Percentiles rank a stretch among this genome's conserved stretches.
Evolutionary conservation across 768 basidiomycete genomes (phyloP).

Genomic region (Suillus subaureus): DNA sequence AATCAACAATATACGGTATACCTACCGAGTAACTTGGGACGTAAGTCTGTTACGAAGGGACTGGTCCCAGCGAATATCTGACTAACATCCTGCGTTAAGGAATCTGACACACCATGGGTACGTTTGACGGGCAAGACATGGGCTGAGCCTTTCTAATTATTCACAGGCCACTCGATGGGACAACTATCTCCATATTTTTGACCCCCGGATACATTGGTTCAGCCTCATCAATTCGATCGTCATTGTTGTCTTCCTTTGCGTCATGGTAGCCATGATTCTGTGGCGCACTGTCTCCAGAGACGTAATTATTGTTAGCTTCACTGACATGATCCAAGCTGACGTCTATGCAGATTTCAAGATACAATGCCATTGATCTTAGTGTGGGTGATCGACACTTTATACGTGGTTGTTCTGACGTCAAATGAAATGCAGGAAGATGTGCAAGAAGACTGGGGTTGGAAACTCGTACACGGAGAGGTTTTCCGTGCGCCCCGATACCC

Average conservation of each 20-base stretch:
- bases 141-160: conserved; percentile 16
- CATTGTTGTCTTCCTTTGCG: conserved; percentile 88
- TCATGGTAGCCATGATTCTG: conserved; percentile 93
- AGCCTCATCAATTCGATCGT: conserved; percentile 91
- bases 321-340: conserved; percentile 17
- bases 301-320: conserved; percentile 43
- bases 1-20: conserved; percentile 73
- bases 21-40: conserved; percentile 87
- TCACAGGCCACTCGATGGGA: conserved; percentile 93
- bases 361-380: conserved; percentile 91
- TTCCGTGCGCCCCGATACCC: conserved; percentile 83
- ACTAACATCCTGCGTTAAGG: conserved; percentile 39
- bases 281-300: conserved; percentile 86
- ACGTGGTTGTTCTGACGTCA: conserved; percentile 4
- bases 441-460: conserved; percentile 99
- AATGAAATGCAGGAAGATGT: conserved; percentile 72
- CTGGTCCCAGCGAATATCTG: conserved; percentile 3
- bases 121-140: conserved; percentile 9
- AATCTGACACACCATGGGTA: conserved; percentile 87
- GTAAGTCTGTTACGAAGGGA: conserved; percentile 43
- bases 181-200: conserved; percentile 91
- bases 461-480: conserved; percentile 94
- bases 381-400: conserved; percentile 43
- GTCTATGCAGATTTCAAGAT: conserved; percentile 74
- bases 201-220: conserved; percentile 96